phyloP scores from a whole-genome alignment of 75 land plant species.

The Pinus taeda region DNA sequence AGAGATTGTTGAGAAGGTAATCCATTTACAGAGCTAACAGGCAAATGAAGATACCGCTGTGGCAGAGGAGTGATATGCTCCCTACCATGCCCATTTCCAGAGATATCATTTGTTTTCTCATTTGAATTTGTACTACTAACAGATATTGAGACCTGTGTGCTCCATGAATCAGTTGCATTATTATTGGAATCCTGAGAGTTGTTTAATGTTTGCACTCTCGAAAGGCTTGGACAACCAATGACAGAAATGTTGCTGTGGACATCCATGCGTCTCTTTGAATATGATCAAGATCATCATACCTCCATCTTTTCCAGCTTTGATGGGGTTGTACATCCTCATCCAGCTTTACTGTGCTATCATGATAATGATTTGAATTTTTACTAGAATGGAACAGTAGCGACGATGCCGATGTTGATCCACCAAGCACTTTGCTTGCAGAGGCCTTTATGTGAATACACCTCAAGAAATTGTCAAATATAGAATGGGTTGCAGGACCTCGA shows the following conservation, averaged over 20 bases:
- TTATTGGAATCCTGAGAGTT: background rate
- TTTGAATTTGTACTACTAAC: background rate
- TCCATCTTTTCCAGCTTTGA: too few species aligned
- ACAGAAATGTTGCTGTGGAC: constrained; percentile 2
- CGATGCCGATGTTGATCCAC: too few species aligned
- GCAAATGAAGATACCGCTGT: background rate
- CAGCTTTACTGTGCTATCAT: too few species aligned
- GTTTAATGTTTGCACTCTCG: background rate
- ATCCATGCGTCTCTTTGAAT: constrained; percentile 41
- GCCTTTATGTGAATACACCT: too few species aligned
- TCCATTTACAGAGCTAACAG: background rate
- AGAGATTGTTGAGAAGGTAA: background rate
- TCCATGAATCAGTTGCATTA: background rate
- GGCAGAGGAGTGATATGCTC: constrained; percentile 1
- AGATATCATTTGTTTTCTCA: background rate
- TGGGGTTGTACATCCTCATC: too few species aligned
- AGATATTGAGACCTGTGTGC: background rate
- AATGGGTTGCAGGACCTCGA: too few species aligned
- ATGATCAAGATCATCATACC: too few species aligned
- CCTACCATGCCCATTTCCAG: background rate
- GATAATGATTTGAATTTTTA: too few species aligned
- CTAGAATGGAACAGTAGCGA: too few species aligned
- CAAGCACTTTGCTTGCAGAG: too few species aligned
- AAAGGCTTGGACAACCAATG: background rate
- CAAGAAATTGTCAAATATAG: too few species aligned